Percentiles rank a stretch among this genome's conserved stretches.
Evolutionary conservation across 2,329 filamentous ascomycete species (phyloP).

Genomic region (Botrytis paeoniae): DNA sequence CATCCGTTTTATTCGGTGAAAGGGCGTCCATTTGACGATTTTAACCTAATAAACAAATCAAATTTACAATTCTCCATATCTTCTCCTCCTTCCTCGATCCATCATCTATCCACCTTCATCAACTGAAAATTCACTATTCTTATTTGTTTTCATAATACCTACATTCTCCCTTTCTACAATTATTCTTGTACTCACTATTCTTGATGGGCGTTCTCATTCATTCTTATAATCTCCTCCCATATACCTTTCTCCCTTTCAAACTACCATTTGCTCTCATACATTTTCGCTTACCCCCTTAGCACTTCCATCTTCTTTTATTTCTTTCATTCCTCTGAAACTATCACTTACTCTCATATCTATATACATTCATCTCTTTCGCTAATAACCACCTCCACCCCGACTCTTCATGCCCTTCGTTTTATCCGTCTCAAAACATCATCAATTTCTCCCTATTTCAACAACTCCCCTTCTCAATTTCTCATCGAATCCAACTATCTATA

Average conservation of each 20-base stretch:
- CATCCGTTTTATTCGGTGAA: neutral
- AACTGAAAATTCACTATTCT: neutral
- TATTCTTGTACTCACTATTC: neutral
- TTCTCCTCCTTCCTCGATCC: neutral
- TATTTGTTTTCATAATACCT: neutral
- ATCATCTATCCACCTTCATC: neutral
- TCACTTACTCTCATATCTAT: neutral
- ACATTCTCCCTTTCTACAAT: neutral
- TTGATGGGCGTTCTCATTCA: neutral
- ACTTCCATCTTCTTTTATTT: neutral
- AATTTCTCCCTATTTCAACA: too few species aligned
- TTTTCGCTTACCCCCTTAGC: neutral
- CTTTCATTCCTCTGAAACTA: neutral
- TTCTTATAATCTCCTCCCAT: neutral
- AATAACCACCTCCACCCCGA: neutral
- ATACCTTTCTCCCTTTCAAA: neutral
- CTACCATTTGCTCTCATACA: neutral
- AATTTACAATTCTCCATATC: neutral
- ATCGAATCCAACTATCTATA: neutral
- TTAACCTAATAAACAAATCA: neutral
- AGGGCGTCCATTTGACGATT: neutral
- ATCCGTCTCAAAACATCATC: neutral
- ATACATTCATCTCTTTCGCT: neutral
- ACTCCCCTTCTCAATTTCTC: too few species aligned
- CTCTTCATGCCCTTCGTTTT: neutral